Evolutionary conservation across 2,329 filamentous ascomycete genomes (phyloP).

Genomic region (Stachybotrys chlorohalonatus): DNA sequence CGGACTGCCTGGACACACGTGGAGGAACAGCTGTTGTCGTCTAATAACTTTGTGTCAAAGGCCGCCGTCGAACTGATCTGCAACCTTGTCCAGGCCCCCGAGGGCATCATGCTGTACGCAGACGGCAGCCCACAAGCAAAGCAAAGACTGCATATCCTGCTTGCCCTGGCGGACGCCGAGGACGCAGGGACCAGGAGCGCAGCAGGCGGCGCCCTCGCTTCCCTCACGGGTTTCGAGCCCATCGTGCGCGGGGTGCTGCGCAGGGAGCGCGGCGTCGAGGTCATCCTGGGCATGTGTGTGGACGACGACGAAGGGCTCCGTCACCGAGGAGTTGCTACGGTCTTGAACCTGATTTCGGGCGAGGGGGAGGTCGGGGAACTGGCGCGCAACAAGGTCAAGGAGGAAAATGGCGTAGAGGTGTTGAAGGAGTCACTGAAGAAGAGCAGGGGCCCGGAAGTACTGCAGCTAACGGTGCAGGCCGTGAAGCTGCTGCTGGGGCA

Average conservation of each 20-base stretch:
- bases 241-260: constrained; percentile 64
- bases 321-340: constrained; percentile 65
- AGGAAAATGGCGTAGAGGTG: constrained; percentile 54
- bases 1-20: constrained; percentile 64
- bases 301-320: constrained; percentile 63
- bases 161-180: constrained; percentile 81
- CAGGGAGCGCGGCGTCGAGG: constrained; percentile 61
- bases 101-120: constrained; percentile 60
- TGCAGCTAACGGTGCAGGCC: constrained; percentile 63
- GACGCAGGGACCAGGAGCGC: constrained; percentile 72
- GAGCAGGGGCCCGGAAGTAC: constrained; percentile 58
- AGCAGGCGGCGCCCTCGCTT: constrained; percentile 80
- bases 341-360: constrained; percentile 62
- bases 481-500: constrained; percentile 56
- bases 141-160: constrained; percentile 70
- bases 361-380: constrained; percentile 56
- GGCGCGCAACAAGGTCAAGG: constrained; percentile 51
- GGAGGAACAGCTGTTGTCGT: constrained; percentile 74
- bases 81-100: constrained; percentile 68
- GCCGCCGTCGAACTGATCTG: constrained; percentile 85
- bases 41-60: constrained; percentile 67
- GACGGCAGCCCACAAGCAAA: constrained; percentile 58
- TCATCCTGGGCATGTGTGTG: constrained; percentile 71
- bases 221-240: constrained; percentile 68
- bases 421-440: constrained; percentile 63